Percentiles rank a stretch among this genome's conserved stretches.
Evolutionary conservation across 495 filamentous ascomycete genomes (phyloP).

Genomic region (Hypoxylon perforatum): DNA sequence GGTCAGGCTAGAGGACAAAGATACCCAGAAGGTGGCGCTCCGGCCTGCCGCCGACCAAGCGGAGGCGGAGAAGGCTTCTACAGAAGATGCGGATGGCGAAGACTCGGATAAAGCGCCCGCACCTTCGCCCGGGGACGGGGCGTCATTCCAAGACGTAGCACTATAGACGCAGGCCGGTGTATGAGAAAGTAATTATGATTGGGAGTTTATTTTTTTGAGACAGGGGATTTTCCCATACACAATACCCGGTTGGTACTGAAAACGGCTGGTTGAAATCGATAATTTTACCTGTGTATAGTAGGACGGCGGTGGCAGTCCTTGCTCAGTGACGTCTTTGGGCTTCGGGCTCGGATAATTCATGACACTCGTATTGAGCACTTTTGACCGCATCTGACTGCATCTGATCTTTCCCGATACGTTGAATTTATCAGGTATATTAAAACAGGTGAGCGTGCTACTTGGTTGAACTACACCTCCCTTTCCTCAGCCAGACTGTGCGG

Average conservation of each 20-base stretch:
- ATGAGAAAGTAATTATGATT: conserved; percentile 8
- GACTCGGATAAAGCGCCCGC: conserved; percentile 52
- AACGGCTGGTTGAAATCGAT: conserved; percentile 19
- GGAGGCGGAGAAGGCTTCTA: conserved; percentile 32
- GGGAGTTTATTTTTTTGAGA: conserved; percentile 34
- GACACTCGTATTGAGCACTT: not conserved
- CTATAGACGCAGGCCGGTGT: conserved; percentile 49
- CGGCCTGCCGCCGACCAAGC: conserved; percentile 42
- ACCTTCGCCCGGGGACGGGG: conserved; percentile 55
- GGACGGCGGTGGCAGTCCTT: not conserved
- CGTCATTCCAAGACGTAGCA: conserved; percentile 66
- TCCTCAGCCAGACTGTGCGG: no score
- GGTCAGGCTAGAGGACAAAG: conserved; percentile 63
- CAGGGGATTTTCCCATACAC: conserved; percentile 16
- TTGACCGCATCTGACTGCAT: no score
- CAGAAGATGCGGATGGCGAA: conserved; percentile 46
- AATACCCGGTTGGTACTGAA: conserved; percentile 30
- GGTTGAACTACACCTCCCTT: no score
- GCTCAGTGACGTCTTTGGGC: not conserved
- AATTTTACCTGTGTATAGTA: conserved; percentile 34
- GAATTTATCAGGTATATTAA: no score
- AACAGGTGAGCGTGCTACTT: not conserved
- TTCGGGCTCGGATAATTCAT: conserved; percentile 15
- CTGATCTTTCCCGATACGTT: no score
- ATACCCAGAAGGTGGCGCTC: conserved; percentile 60